Conservation (phyloP, 1,139 yeast genomes). For the Sugiyamaella japonica region DNA sequence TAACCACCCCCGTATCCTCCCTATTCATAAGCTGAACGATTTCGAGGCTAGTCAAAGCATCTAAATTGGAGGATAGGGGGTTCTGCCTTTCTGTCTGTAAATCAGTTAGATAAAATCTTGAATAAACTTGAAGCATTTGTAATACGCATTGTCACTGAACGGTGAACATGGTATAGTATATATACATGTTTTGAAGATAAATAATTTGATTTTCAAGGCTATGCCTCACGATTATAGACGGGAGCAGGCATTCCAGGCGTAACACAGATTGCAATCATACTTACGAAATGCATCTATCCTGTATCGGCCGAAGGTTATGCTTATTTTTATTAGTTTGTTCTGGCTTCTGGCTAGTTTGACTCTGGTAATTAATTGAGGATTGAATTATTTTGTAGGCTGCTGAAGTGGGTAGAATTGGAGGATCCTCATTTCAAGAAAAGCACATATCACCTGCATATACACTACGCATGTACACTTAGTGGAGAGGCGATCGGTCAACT, state of each 20-base stretch:
- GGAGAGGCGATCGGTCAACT: neutral
- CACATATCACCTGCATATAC: too few species aligned
- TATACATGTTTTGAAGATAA: neutral
- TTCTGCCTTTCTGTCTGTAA: conserved; percentile 34
- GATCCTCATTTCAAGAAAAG: neutral
- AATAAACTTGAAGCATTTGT: conserved; percentile 1
- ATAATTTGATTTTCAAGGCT: neutral
- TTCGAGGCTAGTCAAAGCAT: conserved; percentile 27
- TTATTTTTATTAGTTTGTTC: neutral
- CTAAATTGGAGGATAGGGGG: conserved; percentile 28
- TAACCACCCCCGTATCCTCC: conserved; percentile 32
- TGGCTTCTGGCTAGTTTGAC: conserved; percentile 1
- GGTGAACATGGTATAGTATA: neutral
- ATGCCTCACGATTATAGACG: neutral
- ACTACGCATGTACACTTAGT: too few species aligned
- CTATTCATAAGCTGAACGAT: conserved; percentile 32
- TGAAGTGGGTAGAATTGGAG: conserved; percentile 2
- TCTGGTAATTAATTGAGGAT: neutral
- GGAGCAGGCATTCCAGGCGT: too few species aligned
- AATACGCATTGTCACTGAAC: neutral
- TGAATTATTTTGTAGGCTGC: neutral
- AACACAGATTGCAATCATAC: neutral
- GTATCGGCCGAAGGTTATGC: neutral
- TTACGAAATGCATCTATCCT: conserved; percentile 16
- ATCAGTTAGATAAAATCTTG: conserved; percentile 21